Evolutionary conservation across 179 eudicot species (phyloP), one percentile per base, ranked within the genome.

Genomic region (Actinidia arguta): DNA sequence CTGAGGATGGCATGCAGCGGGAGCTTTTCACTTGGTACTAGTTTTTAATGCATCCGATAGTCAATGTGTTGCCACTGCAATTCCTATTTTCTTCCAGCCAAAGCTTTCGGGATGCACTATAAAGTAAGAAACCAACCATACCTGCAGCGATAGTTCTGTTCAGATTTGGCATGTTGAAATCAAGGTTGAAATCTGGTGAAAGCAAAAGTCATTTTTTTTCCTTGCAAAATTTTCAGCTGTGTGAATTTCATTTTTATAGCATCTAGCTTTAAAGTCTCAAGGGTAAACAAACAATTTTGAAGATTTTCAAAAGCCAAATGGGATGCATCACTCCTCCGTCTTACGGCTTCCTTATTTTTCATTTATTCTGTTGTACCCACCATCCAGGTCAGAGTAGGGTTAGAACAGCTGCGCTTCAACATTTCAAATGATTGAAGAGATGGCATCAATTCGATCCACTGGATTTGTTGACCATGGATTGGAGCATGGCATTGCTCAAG

Each of bases 401-500:
- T n/a, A 80, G 17, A 44, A 39, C 46, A 42, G 72, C 42, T 27
- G 72, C 48, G 4, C 56, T 20, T 3, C 52, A 78, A 81, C 52
- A 81, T 77, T 51, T 75, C 81, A 75, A 79, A 87, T 92, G 92
- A 75, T 87, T 87, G 91, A 87, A 85, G 90, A 92, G 76, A 92
- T 91, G 93, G 73, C 87, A 14, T 88, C 95, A 36, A 80, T 85
- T 69, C 94, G 95, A 76, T 81, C 91, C 10, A 64, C 85, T 48
- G 94, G 94, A 75, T 88, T 80, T 84, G 90, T 90, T 62, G 99
- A 96, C 87, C 99, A 98, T 81, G 99, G 99, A 61, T 96, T 98
- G 99, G 99, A 96, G 87, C 98, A 96, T 77, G 99, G 98, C 81
- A 82, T 90, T 78, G 94, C 99, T 66, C 99, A 94, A 86, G 98